Percentiles rank a stretch among this genome's conserved stretches.
phyloP scores from a whole-genome alignment of 495 filamentous ascomycete species.

The Melanomma pulvis-pyrius region DNA sequence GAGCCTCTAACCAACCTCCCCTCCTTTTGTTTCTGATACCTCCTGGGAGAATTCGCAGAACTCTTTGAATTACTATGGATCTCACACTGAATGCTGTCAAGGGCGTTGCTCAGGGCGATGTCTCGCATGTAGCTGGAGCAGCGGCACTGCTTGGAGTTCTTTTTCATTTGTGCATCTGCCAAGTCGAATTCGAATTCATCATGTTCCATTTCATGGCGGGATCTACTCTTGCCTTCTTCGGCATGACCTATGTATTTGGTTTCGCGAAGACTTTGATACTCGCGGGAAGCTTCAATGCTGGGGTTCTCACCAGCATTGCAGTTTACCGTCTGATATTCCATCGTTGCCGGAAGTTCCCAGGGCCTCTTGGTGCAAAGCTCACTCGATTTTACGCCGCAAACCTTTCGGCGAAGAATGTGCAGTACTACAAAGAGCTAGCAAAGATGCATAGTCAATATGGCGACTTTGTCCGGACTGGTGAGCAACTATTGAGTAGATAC shows the following conservation, averaged over 20 bases:
- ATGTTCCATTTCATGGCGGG: slow-evolving; percentile 26
- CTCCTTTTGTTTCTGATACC: not conserved
- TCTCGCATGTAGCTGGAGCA: not conserved
- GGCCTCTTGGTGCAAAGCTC: slow-evolving; percentile 21
- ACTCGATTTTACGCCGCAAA: slow-evolving; percentile 23
- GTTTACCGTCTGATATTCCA: slow-evolving; percentile 34
- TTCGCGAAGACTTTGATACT: not conserved
- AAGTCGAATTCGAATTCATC: slow-evolving; percentile 17
- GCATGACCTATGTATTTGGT: not conserved
- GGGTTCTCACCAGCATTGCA: slow-evolving; percentile 50
- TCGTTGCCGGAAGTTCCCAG: slow-evolving; percentile 18
- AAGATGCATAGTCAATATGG: slow-evolving; percentile 25
- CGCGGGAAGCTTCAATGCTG: slow-evolving; percentile 9
- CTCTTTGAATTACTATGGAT: not conserved
- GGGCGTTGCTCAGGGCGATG: not conserved
- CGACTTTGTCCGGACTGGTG: slow-evolving; percentile 34
- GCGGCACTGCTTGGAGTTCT: slow-evolving; percentile 6
- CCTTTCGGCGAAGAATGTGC: slow-evolving; percentile 12
- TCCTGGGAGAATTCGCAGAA: not conserved
- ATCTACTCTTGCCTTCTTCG: slow-evolving; percentile 5
- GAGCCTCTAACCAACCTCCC: too few species aligned
- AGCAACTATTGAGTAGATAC: not conserved
- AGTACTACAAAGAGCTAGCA: slow-evolving; percentile 19
- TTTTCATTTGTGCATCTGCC: not conserved
- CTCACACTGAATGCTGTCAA: not conserved